Base-by-base conservation (phyloP, 1,284 basidiomycete genomes). In the Ceratobasidium sp. region DNA sequence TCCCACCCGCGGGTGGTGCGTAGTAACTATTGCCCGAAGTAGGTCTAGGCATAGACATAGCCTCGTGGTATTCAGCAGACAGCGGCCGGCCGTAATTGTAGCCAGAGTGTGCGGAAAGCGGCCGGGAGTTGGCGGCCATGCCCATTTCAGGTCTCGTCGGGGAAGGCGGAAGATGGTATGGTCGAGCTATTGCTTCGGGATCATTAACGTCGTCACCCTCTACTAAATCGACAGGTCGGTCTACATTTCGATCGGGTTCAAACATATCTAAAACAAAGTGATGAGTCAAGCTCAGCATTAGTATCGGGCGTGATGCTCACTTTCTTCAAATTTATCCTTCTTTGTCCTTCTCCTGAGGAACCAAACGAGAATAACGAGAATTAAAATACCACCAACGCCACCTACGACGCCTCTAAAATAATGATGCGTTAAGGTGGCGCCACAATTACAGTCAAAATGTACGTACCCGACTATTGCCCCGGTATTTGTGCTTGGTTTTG, bases 141-240 rank as follows among this genome's bases (percentile, higher is more conserved):
- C 58, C 58, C 71, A 74, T 74, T 54, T 74, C 71, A 28, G 60
- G 60, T 15, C 71, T 39, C 31, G 71, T 74, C 4, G 58, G 71
- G 33, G 71, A 74, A 51, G 60, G 58, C 8, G 71, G 71, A 8
- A 74, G 47, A 26, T 74, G 45, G 45, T 74, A 74, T 23, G 71
- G 71, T 11, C 45, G 35, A 2, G 71, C 71, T 2, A 74, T 53
- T 6, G 47, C 60, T 64, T 63, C 71, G n/a, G 71, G 71, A 35
- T 74, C 71, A 39, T 74, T 26, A 28, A 74, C 71, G 26, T 74
- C 58, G 26, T 74, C 71, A 20, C 71, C 71, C 10, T 60, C 71
- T 13, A 74, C 42, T 8, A 63, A 23, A 39, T 63, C 37, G 10
- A 63, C 28, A 13, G 37, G 39, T 28, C 71, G 60, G 10, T 74